Evolutionary conservation across 768 basidiomycete genomes (phyloP).

Genomic region (Pluteus cervinus): DNA sequence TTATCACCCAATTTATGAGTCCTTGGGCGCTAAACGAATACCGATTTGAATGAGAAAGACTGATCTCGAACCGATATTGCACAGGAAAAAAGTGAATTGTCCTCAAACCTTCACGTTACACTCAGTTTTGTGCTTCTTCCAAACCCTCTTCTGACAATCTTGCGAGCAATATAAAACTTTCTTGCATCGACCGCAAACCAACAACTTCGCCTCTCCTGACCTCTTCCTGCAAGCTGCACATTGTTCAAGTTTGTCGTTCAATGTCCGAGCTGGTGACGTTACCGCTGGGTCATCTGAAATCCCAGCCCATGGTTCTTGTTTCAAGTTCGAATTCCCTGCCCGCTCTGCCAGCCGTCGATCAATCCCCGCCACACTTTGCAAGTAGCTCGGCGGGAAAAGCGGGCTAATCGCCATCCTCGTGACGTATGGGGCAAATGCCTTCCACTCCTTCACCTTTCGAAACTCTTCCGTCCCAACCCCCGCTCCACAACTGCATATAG

Average conservation of each 20-base stretch:
- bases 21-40: too few relatives aligned
- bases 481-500: slow-evolving; percentile 24
- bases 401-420: slow-evolving; percentile 24
- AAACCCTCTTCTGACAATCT: slow-evolving; percentile 2
- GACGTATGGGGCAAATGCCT: slow-evolving; percentile 16
- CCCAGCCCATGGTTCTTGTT: too few relatives aligned
- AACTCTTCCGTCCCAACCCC: slow-evolving; percentile 19
- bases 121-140: slow-evolving; percentile 2
- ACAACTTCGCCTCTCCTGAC: neutral
- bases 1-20: too few relatives aligned
- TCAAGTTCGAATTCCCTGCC: too few relatives aligned
- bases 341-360: too few relatives aligned
- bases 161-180: slow-evolving; percentile 1
- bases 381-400: too few relatives aligned
- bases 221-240: neutral
- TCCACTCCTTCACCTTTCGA: slow-evolving; percentile 13
- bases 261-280: too few relatives aligned
- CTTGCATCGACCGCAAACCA: slow-evolving; percentile 1
- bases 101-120: slow-evolving; percentile 3
- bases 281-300: too few relatives aligned
- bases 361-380: too few relatives aligned
- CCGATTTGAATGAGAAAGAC: too few relatives aligned
- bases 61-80: too few relatives aligned
- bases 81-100: too few relatives aligned
- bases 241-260: slow-evolving; percentile 31